Evolutionary conservation across 805 yeast genomes (phyloP), one percentile per base, ranked within the genome.

Genomic region (Candida manassasensis): DNA sequence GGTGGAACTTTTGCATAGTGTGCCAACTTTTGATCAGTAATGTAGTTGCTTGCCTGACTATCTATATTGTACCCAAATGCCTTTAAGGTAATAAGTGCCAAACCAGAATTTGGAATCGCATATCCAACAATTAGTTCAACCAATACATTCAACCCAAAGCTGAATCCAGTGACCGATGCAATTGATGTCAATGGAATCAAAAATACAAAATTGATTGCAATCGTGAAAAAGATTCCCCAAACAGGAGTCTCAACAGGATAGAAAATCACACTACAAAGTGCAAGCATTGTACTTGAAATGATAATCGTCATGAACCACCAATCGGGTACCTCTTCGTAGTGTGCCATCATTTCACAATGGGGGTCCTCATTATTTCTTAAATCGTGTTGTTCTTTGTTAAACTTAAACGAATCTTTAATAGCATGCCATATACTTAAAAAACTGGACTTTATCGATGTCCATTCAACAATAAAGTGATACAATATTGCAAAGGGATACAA

Each of bases 261-360:
- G 10, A 68, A 44, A 32, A 64, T 47, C 6, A 75, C 75, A 40
- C 71, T 61, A 0, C 65, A 43, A n/a, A 74, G 52, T 52, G 67
- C 55, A 28, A 72, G 55, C 2, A 63, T 43, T 6, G 77, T 60
- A 18, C 79, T 62, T 10, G 61, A 43, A n/a, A 75, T 37, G 27
- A 79, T 62, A 11, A 75, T 59, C 3, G 55, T 40, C 3, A 59
- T 47, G 47, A 72, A 81, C 85, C 87, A 80, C 79, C 81, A 77
- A 44, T 78, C 83, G 1, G 94, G 93, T 14, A 79, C 85, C 43
- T 81, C 87, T 25, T 69, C 69, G 53, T 81, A 81, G 37, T 56
- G 61, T 29, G 69, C 42, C 80, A 78, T 77, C 71, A 77, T 75
- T 31, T 59, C 61, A 37, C 77, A 68, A 46, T 75, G 81, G 2